Base-by-base conservation (phyloP, 345 rosid species). In the Murraya paniculata region DNA sequence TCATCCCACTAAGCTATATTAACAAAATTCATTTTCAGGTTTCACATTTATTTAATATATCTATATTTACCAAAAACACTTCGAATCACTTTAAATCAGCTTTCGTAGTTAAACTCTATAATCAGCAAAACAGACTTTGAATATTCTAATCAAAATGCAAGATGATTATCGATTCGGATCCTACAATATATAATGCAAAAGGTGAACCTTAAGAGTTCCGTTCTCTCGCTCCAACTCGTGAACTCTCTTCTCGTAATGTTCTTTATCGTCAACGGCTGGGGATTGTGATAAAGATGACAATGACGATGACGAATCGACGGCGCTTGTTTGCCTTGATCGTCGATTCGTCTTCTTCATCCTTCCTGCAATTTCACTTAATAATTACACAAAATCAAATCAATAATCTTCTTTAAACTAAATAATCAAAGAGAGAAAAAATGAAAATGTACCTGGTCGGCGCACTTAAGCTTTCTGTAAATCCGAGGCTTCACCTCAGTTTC, bases 161-260 rank as follows among this genome's bases (percentile, higher is more conserved):
- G 48, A 35, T 13, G 11, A 35, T 19, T 45, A 30, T 60, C 6
- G 72, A 55, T 28, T 58, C 45, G 6, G 30, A 27, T 39, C 16
- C 14, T 4, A 41, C 53, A 41, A 30, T 21, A 33, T 28, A 31
- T 2, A 56, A 10, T 14, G 70, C 3, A 30, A 25, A 58, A 4
- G 41, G 24, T 28, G 38, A 76, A 86, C 90, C 89, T 85, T 80
- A 59, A 86, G 85, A 86, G 86, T 36, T 70, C 77, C 81, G 76
- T 91, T 95, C 67, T 90, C 84, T 38, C 74, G 85, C 78, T 95
- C 94, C 79, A 95, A 78, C 57, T 91, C 92, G 1, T 58, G 90
- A 78, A 88, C 92, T 88, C 85, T 85, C 82, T 74, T 84, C 82
- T 83, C 89, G 77, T 68, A 76, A 56, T 67, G 78, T 59, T 76